These are phyloP conservation scores for Scedosporium apiospermum DNA, from an alignment of 2,329 filamentous ascomycete species.

Conservation along the genomic window DNA sequence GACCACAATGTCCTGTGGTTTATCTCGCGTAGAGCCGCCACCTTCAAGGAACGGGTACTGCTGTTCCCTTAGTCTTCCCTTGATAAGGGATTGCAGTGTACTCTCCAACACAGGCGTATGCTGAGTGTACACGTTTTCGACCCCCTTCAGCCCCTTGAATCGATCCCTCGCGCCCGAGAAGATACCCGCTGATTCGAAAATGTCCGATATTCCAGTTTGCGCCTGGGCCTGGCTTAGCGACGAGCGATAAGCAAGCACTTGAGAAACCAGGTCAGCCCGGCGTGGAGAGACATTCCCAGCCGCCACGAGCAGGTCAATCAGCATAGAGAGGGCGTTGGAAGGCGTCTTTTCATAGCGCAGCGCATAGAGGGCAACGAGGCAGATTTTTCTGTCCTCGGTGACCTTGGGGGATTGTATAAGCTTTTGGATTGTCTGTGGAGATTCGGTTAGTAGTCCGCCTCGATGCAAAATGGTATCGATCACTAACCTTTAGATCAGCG, in stretches of 20 bases:
- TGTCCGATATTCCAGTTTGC: constrained; percentile 74
- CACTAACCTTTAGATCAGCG: constrained; percentile 69
- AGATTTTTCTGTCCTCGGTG: constrained; percentile 72
- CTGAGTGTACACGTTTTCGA: constrained; percentile 98
- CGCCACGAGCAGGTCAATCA: constrained; percentile 77
- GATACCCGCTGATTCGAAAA: constrained; percentile 86
- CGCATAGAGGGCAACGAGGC: constrained; percentile 88
- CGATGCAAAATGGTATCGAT: background rate
- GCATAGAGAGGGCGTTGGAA: constrained; percentile 71
- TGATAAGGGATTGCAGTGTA: constrained; percentile 87
- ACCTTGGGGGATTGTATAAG: constrained; percentile 75
- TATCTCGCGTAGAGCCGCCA: constrained; percentile 77
- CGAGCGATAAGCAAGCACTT: constrained; percentile 75
- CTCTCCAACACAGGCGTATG: constrained; percentile 82
- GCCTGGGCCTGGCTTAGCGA: constrained; percentile 72
- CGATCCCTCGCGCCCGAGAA: constrained; percentile 81
- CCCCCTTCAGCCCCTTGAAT: constrained; percentile 91
- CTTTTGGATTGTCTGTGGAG: constrained; percentile 62
- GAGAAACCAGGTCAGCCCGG: constrained; percentile 69
- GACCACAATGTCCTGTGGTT: constrained; percentile 91
- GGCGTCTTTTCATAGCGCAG: constrained; percentile 84
- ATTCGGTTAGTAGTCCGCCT: background rate
- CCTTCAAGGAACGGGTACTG: constrained; percentile 93
- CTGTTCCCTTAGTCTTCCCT: constrained; percentile 75
- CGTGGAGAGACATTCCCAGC: constrained; percentile 71